Base-by-base conservation (phyloP, 2,329 filamentous ascomycete genomes). In the Neophaeococcomyces mojaviensis region DNA sequence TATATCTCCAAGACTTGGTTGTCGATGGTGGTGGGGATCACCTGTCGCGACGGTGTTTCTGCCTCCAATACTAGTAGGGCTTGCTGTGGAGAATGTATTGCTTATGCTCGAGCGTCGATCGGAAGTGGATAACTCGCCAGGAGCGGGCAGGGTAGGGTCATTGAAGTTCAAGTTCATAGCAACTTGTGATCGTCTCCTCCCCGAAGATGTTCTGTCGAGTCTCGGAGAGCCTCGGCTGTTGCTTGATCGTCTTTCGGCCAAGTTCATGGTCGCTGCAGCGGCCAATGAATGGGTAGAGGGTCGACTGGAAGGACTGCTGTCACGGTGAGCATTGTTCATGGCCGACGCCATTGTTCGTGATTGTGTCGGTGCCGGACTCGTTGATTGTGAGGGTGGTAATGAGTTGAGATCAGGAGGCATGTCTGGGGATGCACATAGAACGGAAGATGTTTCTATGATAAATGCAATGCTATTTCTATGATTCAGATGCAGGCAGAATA, bases 261-360 rank as follows among this genome's bases (percentile, higher is more conserved):
- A 83, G 61, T 90, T 90, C 64, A 89, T 77, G 35, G 84, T 81
- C 6, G 84, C 85, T 10, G 86, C 80, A 42, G 84, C 85, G 61
- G 85, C 84, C 8, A 92, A 73, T 12, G 84, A 88, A 51, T 78
- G 74, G 33, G 83, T 79, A 28, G 82, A 77, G 40, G 31, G 79
- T 77, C 36, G 81, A 80, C 15, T 55, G 49, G 32, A 52, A 49
- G 20, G 51, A 46, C 39, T 50, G 47, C 40, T 48, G 5, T 44
- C 41, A 32, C 70, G 54, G 66, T 42, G 47, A 53, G 46, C 19
- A 47, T 53, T 22, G 28, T 55, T 49, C 50, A 59, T 51, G 44
- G 44, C 46, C 45, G 37, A 45, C 16, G 49, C 55, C 53, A 49
- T 58, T 58, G 51, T 33, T 39, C 65, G 61, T 38, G 55, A 51